Conservation (phyloP, 192 early-diverging fungal genomes). For the Dimargaris cristalligena region DNA sequence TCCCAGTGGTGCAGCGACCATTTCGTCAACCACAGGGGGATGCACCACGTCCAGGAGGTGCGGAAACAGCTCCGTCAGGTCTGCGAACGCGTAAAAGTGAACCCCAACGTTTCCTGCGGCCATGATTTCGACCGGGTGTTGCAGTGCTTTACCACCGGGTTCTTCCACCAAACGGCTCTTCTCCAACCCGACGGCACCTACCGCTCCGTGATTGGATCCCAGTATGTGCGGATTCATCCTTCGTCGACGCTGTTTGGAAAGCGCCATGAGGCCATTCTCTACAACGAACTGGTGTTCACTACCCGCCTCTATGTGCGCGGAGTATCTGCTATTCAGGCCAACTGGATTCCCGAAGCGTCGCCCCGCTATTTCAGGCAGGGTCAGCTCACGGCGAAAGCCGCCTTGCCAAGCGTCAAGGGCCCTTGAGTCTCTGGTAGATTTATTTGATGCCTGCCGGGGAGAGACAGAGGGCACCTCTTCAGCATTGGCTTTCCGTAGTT, state of each 20-base stretch:
- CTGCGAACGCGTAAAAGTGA: constrained; percentile 50
- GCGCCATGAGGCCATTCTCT: constrained; percentile 64
- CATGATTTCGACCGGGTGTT: constrained; percentile 58
- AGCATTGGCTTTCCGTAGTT: too few relatives aligned
- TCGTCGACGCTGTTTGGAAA: constrained; percentile 68
- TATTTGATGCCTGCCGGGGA: too few relatives aligned
- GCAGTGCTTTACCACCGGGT: constrained; percentile 75
- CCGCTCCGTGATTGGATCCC: constrained; percentile 33
- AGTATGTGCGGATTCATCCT: constrained; percentile 78
- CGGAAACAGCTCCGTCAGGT: constrained; percentile 70
- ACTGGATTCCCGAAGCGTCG: constrained; percentile 65
- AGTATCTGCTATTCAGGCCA: constrained; percentile 58
- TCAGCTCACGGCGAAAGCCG: neutral
- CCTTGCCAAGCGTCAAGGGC: too few relatives aligned
- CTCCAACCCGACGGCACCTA: constrained; percentile 79
- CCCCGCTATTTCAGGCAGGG: constrained; percentile 44
- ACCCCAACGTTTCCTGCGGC: constrained; percentile 42
- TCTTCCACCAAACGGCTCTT: constrained; percentile 77
- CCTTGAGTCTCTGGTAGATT: too few relatives aligned
- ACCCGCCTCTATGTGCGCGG: constrained; percentile 76
- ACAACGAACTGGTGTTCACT: constrained; percentile 82
- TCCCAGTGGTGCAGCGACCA: constrained; percentile 79
- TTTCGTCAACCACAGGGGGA: constrained; percentile 73
- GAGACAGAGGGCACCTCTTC: too few relatives aligned
- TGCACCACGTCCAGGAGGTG: constrained; percentile 78